phyloP scores from a whole-genome alignment of 345 rosid species.

The Moringa oleifera region DNA sequence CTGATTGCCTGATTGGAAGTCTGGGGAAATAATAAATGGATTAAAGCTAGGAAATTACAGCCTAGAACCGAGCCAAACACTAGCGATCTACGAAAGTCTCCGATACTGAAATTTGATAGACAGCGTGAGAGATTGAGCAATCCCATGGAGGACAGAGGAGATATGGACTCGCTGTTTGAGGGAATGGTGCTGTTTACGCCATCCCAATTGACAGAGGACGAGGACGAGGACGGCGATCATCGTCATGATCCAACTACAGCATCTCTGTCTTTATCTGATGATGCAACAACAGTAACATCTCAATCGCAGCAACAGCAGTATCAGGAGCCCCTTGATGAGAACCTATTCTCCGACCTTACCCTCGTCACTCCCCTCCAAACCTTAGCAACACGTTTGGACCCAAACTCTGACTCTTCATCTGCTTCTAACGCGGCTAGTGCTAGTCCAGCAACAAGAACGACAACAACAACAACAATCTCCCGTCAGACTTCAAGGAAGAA shows the following conservation, averaged over 20 bases:
- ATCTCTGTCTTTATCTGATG: constrained; percentile 13
- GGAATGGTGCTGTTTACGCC: constrained; percentile 81
- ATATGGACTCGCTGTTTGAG: constrained; percentile 79
- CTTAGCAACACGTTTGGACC: constrained; percentile 9
- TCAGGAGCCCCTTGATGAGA: constrained; percentile 67
- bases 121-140: neutral
- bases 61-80: too few relatives aligned
- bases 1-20: too few relatives aligned
- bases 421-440: neutral
- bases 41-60: too few relatives aligned
- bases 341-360: constrained; percentile 74
- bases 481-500: constrained; percentile 72
- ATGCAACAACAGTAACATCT: constrained; percentile 16
- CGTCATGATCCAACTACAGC: constrained; percentile 4
- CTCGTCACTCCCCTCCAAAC: constrained; percentile 34
- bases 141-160: constrained; percentile 27
- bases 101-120: too few relatives aligned
- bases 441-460: neutral
- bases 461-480: constrained; percentile 14
- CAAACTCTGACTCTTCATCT: constrained; percentile 18
- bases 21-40: too few relatives aligned
- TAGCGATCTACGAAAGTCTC: neutral
- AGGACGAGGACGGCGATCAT: neutral
- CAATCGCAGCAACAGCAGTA: constrained; percentile 5
- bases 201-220: constrained; percentile 28